A percentile compares a stretch with the other conserved stretches of the same genome.
phyloP scores from a whole-genome alignment of 2,329 filamentous ascomycete species.

The Fusarium nodosum region DNA sequence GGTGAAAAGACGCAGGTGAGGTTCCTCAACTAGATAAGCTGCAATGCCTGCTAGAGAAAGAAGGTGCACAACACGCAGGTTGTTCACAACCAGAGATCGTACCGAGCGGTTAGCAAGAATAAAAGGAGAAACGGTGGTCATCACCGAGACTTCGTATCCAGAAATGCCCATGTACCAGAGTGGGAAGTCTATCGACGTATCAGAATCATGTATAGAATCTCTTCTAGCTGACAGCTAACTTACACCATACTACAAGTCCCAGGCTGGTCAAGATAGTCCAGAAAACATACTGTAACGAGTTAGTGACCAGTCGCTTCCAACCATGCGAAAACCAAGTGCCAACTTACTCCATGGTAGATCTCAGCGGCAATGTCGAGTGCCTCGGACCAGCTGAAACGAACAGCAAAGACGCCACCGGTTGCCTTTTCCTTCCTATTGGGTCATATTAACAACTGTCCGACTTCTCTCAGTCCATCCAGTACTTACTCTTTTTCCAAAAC shows the following conservation, averaged over 20 bases:
- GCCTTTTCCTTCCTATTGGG: conserved; percentile 78
- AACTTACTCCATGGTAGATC: conserved; percentile 87
- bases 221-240: conserved; percentile 56
- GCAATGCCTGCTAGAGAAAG: conserved; percentile 82
- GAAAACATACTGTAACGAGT: conserved; percentile 79
- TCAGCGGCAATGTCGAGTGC: conserved; percentile 86
- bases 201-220: conserved; percentile 21
- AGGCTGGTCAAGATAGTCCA: conserved; percentile 95
- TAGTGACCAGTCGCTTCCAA: conserved; percentile 27
- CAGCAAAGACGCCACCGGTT: conserved; percentile 76
- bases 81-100: conserved; percentile 75
- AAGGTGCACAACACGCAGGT: conserved; percentile 79
- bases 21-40: conserved; percentile 81
- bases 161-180: conserved; percentile 99
- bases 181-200: conserved; percentile 78
- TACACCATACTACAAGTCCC: conserved; percentile 93
- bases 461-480: not conserved
- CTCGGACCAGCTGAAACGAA: conserved; percentile 79
- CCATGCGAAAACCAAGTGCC: not conserved
- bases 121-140: conserved; percentile 85
- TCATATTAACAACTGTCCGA: conserved; percentile 40
- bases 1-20: conserved; percentile 81
- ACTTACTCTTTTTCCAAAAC: conserved; percentile 81
- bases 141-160: conserved; percentile 90
- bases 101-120: conserved; percentile 79